phyloP scores from a whole-genome alignment of 2,329 filamentous ascomycete genomes.

The Aspergillus novoparasiticus region DNA sequence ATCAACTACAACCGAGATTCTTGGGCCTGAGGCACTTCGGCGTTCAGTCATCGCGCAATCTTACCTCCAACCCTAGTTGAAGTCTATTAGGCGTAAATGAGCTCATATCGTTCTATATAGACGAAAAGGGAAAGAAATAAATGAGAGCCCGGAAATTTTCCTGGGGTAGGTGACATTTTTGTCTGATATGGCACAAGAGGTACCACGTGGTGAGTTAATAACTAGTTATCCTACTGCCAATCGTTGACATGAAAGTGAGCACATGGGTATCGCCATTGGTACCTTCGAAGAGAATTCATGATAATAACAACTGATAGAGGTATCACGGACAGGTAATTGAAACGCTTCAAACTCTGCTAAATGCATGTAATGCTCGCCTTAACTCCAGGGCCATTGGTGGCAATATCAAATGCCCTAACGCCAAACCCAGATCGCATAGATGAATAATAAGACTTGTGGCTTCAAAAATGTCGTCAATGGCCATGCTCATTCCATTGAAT shows the following conservation, averaged over 20 bases:
- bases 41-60: background rate
- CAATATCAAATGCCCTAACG: background rate
- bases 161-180: background rate
- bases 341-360: background rate
- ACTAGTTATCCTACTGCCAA: background rate
- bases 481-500: slow-evolving; percentile 41
- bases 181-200: background rate
- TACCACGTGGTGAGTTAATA: background rate
- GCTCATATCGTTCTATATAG: background rate
- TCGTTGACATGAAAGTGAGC: background rate
- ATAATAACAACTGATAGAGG: background rate
- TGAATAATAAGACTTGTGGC: background rate
- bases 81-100: background rate
- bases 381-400: background rate
- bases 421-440: background rate
- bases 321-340: background rate
- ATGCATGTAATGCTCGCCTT: background rate
- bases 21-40: background rate
- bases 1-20: background rate
- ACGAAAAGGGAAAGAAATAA: background rate
- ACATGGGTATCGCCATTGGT: background rate
- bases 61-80: background rate
- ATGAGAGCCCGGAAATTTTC: background rate
- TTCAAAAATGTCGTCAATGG: slow-evolving; percentile 20
- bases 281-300: background rate